Base-by-base conservation (phyloP, 805 yeast genomes). In the Wickerhamomyces subpelliculosus region DNA sequence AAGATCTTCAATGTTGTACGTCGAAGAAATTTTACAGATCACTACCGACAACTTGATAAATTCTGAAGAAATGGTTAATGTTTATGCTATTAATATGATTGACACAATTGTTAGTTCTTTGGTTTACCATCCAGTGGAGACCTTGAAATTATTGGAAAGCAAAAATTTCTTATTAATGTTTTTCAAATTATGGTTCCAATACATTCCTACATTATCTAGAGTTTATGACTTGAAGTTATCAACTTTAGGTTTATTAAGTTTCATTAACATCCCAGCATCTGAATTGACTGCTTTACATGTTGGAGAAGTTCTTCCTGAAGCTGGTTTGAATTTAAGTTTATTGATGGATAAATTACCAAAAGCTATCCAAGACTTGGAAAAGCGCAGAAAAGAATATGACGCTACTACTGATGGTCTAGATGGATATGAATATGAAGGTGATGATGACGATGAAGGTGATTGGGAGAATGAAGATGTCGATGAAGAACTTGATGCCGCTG, bases 211-310 rank as follows among this genome's bases (percentile, higher is more conserved):
- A 21, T 69, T 82, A 48, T 70, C 70, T 18, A 67, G 95, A 42
- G 95, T 86, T 3, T 84, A 73, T 51, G 97, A 90, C 60, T 68
- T 86, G 57, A 89, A 88, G 59, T 60, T 90, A 31, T 76, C 85
- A 1, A 64, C 76, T 3, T 60, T 90, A 46, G 94, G 93, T 0
- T 54, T 83, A 18, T 58, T 89, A 41, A 66, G 76, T 10, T 41
- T 85, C 12, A 44, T 55, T 8, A 47, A 52, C 17, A 28, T 62
- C 16, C 40, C 61, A 5, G 34, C 51, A 3, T 55, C 57, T 2
- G 62, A 61, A 11, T 35, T 59, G 19, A 48, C 52, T 1, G 46
- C 57, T 10, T 51, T 67, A 25, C 62, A 68, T 13, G 42, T 75
- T 16, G 55, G 52, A 11, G 41, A 57, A 3, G 45, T 68, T 14